phyloP scores from a whole-genome alignment of 2,329 filamentous ascomycete genomes.

The Colletotrichum cuscutae region DNA sequence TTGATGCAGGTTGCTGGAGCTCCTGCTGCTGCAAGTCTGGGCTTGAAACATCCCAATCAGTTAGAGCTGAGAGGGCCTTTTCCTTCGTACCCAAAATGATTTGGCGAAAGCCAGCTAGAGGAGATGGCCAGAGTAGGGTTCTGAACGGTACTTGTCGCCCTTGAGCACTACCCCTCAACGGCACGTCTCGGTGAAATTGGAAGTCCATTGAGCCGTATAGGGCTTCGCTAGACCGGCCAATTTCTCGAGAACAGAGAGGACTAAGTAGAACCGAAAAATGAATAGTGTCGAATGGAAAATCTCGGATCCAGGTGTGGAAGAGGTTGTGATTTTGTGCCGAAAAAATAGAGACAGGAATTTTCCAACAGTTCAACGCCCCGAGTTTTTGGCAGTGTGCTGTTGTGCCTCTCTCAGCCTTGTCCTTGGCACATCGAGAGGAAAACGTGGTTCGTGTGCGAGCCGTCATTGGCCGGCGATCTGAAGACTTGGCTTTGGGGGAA shows the following conservation, averaged over 20 bases:
- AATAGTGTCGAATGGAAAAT: not conserved
- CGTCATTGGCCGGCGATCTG: slow-evolving; percentile 36
- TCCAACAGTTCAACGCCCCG: not conserved
- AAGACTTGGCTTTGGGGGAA: slow-evolving; percentile 29
- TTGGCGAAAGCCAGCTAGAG: not conserved
- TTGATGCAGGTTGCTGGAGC: slow-evolving; percentile 1
- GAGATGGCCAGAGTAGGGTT: not conserved
- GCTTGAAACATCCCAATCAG: not conserved
- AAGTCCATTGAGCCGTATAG: not conserved
- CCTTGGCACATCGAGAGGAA: slow-evolving; percentile 38
- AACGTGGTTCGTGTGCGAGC: slow-evolving; percentile 37
- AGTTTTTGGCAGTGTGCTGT: not conserved
- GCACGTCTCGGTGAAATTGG: not conserved
- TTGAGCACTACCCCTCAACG: not conserved
- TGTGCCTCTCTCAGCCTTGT: slow-evolving; percentile 39
- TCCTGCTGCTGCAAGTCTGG: slow-evolving; percentile 12
- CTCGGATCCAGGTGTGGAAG: not conserved
- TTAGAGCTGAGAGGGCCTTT: not conserved
- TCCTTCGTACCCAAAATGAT: not conserved
- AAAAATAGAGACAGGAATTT: not conserved
- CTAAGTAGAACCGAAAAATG: not conserved
- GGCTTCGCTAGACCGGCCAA: not conserved
- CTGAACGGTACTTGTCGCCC: too few species aligned
- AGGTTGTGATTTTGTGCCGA: not conserved
- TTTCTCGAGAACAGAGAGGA: not conserved